Conservation (phyloP, 805 yeast genomes). For the Hanseniaspora lindneri region DNA sequence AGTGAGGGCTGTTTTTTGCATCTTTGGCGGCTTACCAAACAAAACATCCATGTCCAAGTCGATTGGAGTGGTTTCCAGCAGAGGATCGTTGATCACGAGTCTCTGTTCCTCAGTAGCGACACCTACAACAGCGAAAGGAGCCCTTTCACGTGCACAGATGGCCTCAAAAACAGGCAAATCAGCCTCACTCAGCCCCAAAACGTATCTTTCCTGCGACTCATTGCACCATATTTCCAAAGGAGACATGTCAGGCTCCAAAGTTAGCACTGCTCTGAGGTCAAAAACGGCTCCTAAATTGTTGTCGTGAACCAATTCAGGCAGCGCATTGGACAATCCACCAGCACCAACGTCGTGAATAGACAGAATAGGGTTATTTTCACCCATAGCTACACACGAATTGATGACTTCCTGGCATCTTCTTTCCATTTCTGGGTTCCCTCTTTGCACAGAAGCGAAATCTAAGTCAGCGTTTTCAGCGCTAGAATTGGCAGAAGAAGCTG, state of each 20-base stretch:
- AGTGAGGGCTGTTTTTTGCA: conserved; percentile 65
- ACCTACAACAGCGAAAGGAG: conserved; percentile 93
- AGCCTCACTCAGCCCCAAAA: conserved; percentile 75
- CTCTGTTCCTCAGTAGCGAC: conserved; percentile 79
- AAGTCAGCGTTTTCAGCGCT: conserved; percentile 93
- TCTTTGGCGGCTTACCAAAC: conserved; percentile 94
- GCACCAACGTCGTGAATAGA: conserved; percentile 99
- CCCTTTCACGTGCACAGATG: conserved; percentile 89
- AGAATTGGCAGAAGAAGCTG: conserved; percentile 92
- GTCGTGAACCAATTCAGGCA: conserved; percentile 95
- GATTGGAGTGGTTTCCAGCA: conserved; percentile 74
- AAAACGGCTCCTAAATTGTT: conserved; percentile 89
- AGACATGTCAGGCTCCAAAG: conserved; percentile 94
- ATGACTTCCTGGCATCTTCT: conserved; percentile 98
- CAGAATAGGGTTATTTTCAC: conserved; percentile 68
- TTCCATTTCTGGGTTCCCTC: conserved; percentile 99
- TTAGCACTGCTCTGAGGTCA: conserved; percentile 79
- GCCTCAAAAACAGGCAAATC: conserved; percentile 59
- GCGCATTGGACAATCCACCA: conserved; percentile 94
- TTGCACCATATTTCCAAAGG: conserved; percentile 99
- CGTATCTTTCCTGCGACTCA: conserved; percentile 97
- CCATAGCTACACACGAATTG: conserved; percentile 81
- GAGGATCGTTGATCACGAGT: conserved; percentile 65
- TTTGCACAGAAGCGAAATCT: conserved; percentile 97
- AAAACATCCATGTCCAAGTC: conserved; percentile 90